Percentiles rank a stretch among this genome's conserved stretches.
These are phyloP conservation scores for Pyrus communis DNA, from an alignment of 306 rosid genomes.

Conservation along the genomic window DNA sequence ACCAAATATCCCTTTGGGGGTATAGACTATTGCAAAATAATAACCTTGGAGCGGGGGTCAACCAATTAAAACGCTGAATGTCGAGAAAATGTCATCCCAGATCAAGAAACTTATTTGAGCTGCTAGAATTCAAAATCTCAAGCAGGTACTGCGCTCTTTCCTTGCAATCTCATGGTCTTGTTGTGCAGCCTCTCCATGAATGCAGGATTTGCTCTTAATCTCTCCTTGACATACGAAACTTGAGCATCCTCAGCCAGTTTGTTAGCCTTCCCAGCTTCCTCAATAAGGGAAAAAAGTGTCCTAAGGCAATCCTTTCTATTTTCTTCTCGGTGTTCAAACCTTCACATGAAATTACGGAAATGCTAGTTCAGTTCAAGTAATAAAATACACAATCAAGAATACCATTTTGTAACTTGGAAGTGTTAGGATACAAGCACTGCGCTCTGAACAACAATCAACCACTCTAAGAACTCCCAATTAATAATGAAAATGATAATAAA, in stretches of 20 bases:
- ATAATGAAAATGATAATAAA: not conserved
- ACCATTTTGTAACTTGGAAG: not conserved
- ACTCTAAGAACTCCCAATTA: not conserved
- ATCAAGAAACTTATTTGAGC: constrained; percentile 5
- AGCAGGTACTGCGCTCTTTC: constrained; percentile 31
- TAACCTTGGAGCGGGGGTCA: constrained; percentile 3
- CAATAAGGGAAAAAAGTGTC: constrained; percentile 78
- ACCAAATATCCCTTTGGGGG: not conserved
- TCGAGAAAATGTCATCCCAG: constrained; percentile 15
- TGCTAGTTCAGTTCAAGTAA: not conserved
- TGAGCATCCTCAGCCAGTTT: constrained; percentile 70
- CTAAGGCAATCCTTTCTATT: constrained; percentile 92
- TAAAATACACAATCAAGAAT: not conserved
- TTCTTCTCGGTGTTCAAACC: constrained; percentile 94
- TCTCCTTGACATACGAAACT: constrained; percentile 64
- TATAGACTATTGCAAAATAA: not conserved
- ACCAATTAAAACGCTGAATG: constrained; percentile 13
- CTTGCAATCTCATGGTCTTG: constrained; percentile 47
- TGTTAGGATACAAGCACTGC: not conserved
- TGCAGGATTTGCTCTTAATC: constrained; percentile 66
- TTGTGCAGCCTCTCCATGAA: constrained; percentile 72
- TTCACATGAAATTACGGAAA: constrained; percentile 16
- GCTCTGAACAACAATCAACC: not conserved
- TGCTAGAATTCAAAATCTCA: constrained; percentile 19
- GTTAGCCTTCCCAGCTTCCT: constrained; percentile 93